Percentiles rank a stretch among this genome's conserved stretches.
Conservation (phyloP, 805 yeast genomes). For the Scheffersomyces ergatensis region DNA sequence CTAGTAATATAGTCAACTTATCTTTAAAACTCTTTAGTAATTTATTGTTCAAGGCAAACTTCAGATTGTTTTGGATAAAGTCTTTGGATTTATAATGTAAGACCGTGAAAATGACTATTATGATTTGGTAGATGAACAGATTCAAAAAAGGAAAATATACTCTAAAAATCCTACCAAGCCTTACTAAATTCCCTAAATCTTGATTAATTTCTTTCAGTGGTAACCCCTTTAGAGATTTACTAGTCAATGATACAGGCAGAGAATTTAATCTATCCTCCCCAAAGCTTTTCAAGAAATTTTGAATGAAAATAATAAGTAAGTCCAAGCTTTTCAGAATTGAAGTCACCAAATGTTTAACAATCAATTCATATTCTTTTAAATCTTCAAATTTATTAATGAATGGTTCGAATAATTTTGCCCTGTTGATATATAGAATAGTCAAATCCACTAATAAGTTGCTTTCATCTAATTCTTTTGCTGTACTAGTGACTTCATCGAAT, state of each 20-base stretch:
- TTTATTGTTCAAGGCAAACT: slow-evolving; percentile 2
- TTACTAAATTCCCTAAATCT: slow-evolving; percentile 4
- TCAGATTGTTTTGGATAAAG: slow-evolving; percentile 8
- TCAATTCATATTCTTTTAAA: slow-evolving; percentile 22
- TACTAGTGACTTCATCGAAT: slow-evolving; percentile 16
- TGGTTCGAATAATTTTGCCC: slow-evolving; percentile 52
- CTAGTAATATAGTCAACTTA: slow-evolving; percentile 19
- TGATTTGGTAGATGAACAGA: slow-evolving; percentile 49
- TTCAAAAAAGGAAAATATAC: slow-evolving; percentile 45
- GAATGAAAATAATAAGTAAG: slow-evolving; percentile 30
- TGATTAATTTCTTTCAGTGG: background rate
- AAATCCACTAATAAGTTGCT: slow-evolving; percentile 43
- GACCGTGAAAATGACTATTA: slow-evolving; percentile 48
- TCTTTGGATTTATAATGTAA: slow-evolving; percentile 39
- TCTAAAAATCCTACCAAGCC: slow-evolving; percentile 35
- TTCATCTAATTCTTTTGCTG: slow-evolving; percentile 21
- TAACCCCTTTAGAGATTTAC: background rate
- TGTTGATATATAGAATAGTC: slow-evolving; percentile 45
- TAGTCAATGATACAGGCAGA: background rate
- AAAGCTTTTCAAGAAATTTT: slow-evolving; percentile 20
- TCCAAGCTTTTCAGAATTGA: slow-evolving; percentile 38
- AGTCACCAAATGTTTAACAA: slow-evolving; percentile 35
- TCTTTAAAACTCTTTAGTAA: slow-evolving; percentile 22
- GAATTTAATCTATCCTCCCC: slow-evolving; percentile 9
- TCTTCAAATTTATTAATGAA: slow-evolving; percentile 36